Conservation (phyloP, 352 stramenopile species). For the Pythium sp. region DNA sequence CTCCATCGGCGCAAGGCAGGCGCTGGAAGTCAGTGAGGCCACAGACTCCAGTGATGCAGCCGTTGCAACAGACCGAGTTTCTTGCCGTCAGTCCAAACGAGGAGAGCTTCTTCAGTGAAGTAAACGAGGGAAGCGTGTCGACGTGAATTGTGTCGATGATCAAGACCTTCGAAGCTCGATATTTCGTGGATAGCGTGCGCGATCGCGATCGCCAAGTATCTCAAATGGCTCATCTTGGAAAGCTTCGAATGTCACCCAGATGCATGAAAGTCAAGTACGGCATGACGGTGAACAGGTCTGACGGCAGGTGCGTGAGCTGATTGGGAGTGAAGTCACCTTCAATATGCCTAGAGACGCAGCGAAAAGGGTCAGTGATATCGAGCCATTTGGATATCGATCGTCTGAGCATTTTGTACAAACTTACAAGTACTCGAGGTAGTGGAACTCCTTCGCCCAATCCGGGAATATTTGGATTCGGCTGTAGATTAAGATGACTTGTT, state of each 20-base stretch:
- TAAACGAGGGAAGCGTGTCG: slow-evolving; percentile 20
- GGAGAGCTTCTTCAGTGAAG: neutral
- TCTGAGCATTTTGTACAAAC: neutral
- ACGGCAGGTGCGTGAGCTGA: neutral
- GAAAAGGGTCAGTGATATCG: neutral
- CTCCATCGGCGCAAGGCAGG: slow-evolving; percentile 19
- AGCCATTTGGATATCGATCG: neutral
- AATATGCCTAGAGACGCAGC: slow-evolving; percentile 15
- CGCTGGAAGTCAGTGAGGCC: slow-evolving; percentile 27
- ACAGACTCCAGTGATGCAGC: neutral
- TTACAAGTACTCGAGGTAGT: slow-evolving; percentile 11
- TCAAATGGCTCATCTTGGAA: neutral
- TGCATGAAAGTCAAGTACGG: slow-evolving; percentile 7
- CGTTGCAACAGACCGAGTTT: neutral
- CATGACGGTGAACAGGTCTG: slow-evolving; percentile 10
- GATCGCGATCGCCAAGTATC: neutral
- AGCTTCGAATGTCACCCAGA: neutral
- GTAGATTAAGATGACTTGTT: slow-evolving; percentile 20
- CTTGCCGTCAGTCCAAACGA: neutral
- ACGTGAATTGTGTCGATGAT: slow-evolving; percentile 20
- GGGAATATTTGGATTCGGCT: slow-evolving; percentile 1
- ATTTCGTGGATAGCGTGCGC: slow-evolving; percentile 1
- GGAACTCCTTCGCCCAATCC: slow-evolving; percentile 12
- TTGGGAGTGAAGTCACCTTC: slow-evolving; percentile 18
- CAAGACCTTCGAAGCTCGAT: slow-evolving; percentile 9